Conservation (phyloP, 176 grass and related monocot species). For the Ensete glaucum region DNA sequence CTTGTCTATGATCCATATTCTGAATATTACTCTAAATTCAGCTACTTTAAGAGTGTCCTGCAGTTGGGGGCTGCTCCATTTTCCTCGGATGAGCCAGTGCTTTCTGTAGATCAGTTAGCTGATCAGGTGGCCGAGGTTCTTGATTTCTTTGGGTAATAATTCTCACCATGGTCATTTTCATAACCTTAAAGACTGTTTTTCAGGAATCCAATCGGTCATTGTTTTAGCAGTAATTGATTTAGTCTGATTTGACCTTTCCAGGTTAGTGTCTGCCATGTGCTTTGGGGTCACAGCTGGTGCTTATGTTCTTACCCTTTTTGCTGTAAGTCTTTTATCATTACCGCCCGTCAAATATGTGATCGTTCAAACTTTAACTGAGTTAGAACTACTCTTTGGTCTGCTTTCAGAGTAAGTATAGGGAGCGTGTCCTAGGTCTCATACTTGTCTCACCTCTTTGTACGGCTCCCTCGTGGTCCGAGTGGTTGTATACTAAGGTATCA, state of each 20-base stretch:
- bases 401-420: constrained; percentile 83
- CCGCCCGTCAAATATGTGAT: constrained; percentile 1
- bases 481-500: constrained; percentile 91
- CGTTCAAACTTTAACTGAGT: constrained; percentile 5
- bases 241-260: constrained; percentile 33
- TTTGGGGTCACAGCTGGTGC: constrained; percentile 89
- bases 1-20: not conserved
- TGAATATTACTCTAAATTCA: constrained; percentile 26
- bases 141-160: constrained; percentile 90
- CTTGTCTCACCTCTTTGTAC: constrained; percentile 92
- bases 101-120: constrained; percentile 75
- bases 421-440: constrained; percentile 83
- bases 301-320: constrained; percentile 95
- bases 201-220: not conserved
- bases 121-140: constrained; percentile 91
- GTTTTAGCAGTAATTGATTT: constrained; percentile 27
- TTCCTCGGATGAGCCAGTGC: constrained; percentile 45
- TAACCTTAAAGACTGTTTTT: not conserved
- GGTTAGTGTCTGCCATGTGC: constrained; percentile 97
- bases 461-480: constrained; percentile 81
- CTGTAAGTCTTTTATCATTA: constrained; percentile 46
- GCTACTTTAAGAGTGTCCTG: constrained; percentile 35
- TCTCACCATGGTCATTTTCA: not conserved
- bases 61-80: constrained; percentile 97
- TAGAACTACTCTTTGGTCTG: constrained; percentile 1